A percentile compares a stretch with the other conserved stretches of the same genome.
phyloP scores from a whole-genome alignment of 441 rosid species.

The Capsella rubella region DNA sequence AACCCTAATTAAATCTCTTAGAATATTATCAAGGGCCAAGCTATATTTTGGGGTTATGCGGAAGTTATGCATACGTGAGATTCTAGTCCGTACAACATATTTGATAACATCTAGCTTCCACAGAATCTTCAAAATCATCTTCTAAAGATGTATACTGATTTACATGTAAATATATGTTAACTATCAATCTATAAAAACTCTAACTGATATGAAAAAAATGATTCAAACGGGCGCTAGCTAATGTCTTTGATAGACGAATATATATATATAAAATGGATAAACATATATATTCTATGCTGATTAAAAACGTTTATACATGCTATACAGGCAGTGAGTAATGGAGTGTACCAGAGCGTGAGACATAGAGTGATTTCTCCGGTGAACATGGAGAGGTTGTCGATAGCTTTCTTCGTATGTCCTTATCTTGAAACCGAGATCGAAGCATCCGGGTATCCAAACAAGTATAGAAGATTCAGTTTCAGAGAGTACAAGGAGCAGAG shows the following conservation, averaged over 20 bases:
- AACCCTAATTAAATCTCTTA: constrained; percentile 11
- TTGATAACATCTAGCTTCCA: neutral
- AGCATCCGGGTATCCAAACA: constrained; percentile 46
- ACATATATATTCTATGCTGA: neutral
- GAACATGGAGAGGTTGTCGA: constrained; percentile 57
- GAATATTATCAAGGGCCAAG: neutral
- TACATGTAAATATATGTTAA: constrained; percentile 32
- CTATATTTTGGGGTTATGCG: neutral
- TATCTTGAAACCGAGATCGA: constrained; percentile 53
- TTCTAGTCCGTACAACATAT: constrained; percentile 14
- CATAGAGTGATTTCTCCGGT: constrained; percentile 66
- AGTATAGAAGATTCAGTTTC: constrained; percentile 64
- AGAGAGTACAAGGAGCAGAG: constrained; percentile 60
- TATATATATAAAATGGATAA: neutral
- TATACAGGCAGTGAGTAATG: constrained; percentile 70
- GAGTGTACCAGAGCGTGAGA: constrained; percentile 58
- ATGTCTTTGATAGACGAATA: neutral
- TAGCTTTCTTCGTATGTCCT: constrained; percentile 72
- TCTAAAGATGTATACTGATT: constrained; percentile 49
- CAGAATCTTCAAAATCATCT: too few relatives aligned
- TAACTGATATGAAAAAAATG: neutral
- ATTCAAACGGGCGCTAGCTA: neutral
- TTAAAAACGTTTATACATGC: constrained; percentile 7
- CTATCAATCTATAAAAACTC: neutral
- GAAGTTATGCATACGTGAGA: constrained; percentile 3